These are phyloP conservation scores for Pholiota conissans DNA, from an alignment of 768 basidiomycete species.

Conservation along the genomic window DNA sequence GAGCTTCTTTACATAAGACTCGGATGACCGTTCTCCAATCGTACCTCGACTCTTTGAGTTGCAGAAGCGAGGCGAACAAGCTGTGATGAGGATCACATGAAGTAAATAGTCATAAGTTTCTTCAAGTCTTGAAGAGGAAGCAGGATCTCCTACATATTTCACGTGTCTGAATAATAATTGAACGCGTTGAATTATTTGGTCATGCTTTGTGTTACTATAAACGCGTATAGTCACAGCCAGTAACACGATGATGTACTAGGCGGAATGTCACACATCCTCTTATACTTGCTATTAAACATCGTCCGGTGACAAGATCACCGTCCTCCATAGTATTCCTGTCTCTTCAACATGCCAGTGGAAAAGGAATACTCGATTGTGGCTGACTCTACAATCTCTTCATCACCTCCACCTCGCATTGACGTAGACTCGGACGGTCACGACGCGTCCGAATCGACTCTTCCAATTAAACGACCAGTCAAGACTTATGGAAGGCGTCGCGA, in stretches of 20 bases:
- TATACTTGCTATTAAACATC: not conserved
- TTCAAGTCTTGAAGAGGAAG: too few relatives aligned
- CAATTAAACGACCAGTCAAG: slow-evolving; percentile 37
- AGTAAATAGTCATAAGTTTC: too few relatives aligned
- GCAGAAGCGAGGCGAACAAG: too few relatives aligned
- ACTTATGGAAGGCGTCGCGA: slow-evolving; percentile 47
- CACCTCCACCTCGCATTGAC: slow-evolving; percentile 16
- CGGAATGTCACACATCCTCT: slow-evolving; percentile 8
- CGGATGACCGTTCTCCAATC: too few relatives aligned
- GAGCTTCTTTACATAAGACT: too few relatives aligned
- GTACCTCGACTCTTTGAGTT: too few relatives aligned
- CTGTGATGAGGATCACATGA: too few relatives aligned
- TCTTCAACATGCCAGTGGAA: slow-evolving; percentile 30
- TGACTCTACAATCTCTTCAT: slow-evolving; percentile 37
- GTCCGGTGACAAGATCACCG: not conserved
- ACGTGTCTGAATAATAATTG: slow-evolving; percentile 7
- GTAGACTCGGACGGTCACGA: slow-evolving; percentile 11
- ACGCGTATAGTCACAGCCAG: slow-evolving; percentile 31
- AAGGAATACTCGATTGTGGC: slow-evolving; percentile 36
- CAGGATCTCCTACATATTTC: too few relatives aligned
- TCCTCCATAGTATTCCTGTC: not conserved
- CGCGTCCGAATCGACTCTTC: slow-evolving; percentile 19
- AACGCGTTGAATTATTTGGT: slow-evolving; percentile 21
- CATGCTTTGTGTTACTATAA: slow-evolving; percentile 22
- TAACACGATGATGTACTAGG: slow-evolving; percentile 8